These are phyloP conservation scores for Trichosporon ovoides DNA, from an alignment of 1,284 basidiomycete genomes.

Conservation along the genomic window DNA sequence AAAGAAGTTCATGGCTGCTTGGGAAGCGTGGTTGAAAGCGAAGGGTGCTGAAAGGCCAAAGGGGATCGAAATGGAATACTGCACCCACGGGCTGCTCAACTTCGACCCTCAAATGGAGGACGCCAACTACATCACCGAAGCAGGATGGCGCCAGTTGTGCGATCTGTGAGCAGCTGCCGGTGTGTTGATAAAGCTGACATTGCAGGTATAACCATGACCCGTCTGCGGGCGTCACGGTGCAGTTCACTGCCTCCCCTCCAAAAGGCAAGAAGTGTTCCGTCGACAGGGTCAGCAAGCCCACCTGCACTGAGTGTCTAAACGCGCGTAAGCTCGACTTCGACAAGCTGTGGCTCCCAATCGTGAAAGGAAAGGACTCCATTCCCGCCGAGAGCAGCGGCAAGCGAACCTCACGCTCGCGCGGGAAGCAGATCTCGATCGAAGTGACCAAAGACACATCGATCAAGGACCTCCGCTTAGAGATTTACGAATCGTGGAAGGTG, in stretches of 20 bases:
- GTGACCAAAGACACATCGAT: slow-evolving; percentile 28
- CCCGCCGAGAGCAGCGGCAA: slow-evolving; percentile 3
- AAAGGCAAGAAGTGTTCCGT: slow-evolving; percentile 7
- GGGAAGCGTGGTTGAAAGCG: slow-evolving; percentile 20
- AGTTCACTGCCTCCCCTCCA: slow-evolving; percentile 9
- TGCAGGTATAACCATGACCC: slow-evolving; percentile 23
- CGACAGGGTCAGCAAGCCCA: slow-evolving; percentile 2
- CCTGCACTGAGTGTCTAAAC: slow-evolving; percentile 16
- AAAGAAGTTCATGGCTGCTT: slow-evolving; percentile 19
- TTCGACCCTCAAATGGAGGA: slow-evolving; percentile 32
- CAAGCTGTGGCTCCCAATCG: slow-evolving; percentile 18
- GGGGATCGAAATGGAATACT: slow-evolving; percentile 22
- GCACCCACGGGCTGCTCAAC: slow-evolving; percentile 36
- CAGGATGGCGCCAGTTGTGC: slow-evolving; percentile 27
- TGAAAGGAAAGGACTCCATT: slow-evolving; percentile 5
- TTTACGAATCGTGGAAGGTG: slow-evolving; percentile 23
- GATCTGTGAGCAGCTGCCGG: slow-evolving; percentile 19
- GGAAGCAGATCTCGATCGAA: slow-evolving; percentile 12
- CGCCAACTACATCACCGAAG: slow-evolving; percentile 15
- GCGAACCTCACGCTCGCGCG: neutral
- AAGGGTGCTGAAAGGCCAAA: slow-evolving; percentile 8
- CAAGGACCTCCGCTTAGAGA: slow-evolving; percentile 32
- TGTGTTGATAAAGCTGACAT: neutral
- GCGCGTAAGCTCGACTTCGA: slow-evolving; percentile 21
- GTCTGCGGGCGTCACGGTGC: slow-evolving; percentile 17